Evolutionary conservation across 2,329 filamentous ascomycete species (phyloP), one percentile per base, ranked within the genome.

Genomic region (Penicillium carneum): DNA sequence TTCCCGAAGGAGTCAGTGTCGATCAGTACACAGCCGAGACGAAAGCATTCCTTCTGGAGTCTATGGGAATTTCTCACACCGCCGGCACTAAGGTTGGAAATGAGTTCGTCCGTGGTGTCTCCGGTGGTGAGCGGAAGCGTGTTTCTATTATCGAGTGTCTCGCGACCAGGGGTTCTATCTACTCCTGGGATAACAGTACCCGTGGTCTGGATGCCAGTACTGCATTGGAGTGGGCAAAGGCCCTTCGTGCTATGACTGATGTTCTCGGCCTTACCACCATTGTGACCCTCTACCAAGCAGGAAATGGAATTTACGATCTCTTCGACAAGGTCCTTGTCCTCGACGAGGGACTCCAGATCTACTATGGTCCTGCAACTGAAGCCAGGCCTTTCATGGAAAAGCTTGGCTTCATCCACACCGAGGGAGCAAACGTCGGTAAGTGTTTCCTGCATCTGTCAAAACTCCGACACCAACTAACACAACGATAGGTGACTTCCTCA

Each of bases 381-480:
- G 88, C 88, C 0, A 77, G 81, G 8, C 84, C 85, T 1, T 90
- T 87, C 68, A 88, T 90, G 82, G 86, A 89, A 66, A 75, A 80
- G 0, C 74, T 88, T 2, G 88, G 88, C 0, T 90, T 91, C 70
- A 69, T 86, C 16, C 89, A 85, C 66, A 79, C 81, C 0, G 81
- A 86, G 7, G 84, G 85, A 4, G 84, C 87, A 29, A 90, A 88
- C 67, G n/a, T 72, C 12, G 23, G 26, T 58, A 5, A 23, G 45
- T 58, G 6, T 14, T 36, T 33, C 7, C 9, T 43, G 23, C 43
- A 16, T 9, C 7, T 9, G 11, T 11, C 26, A 26, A 31, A 31
- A 38, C 1, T 16, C 9, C 26, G 34, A 20, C 12, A 26, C 18
- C 14, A 42, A 36, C 57, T 56, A 50, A 59, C 36, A 23, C 7